phyloP scores from a whole-genome alignment of 2,329 filamentous ascomycete species.

The Aspergillus japonicus region DNA sequence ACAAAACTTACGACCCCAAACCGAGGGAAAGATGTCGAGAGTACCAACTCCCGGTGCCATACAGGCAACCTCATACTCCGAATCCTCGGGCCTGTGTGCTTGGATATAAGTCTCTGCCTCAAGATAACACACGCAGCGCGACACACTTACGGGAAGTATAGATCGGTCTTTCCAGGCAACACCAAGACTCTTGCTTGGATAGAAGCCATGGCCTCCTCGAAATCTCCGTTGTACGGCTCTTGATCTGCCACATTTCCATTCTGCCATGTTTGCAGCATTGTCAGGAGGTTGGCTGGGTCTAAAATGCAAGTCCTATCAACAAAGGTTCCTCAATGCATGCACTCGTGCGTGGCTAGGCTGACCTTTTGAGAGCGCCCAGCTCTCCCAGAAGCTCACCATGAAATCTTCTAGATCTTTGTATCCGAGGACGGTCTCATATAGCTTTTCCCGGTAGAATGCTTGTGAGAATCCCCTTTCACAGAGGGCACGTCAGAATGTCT shows the following conservation, averaged over 20 bases:
- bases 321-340: neutral
- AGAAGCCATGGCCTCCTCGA: constrained; percentile 62
- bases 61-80: constrained; percentile 66
- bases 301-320: neutral
- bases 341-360: neutral
- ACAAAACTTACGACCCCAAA: constrained; percentile 60
- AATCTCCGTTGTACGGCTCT: constrained; percentile 65
- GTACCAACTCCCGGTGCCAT: constrained; percentile 61
- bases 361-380: constrained; percentile 68
- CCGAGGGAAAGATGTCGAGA: constrained; percentile 56
- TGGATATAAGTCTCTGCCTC: constrained; percentile 9
- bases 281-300: constrained; percentile 72
- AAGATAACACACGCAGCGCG: neutral
- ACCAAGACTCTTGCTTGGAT: constrained; percentile 74
- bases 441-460: constrained; percentile 69
- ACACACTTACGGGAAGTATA: constrained; percentile 68
- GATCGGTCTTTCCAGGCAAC: constrained; percentile 68
- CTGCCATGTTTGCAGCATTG: constrained; percentile 79
- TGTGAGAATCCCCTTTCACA: constrained; percentile 68
- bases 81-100: constrained; percentile 66
- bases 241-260: constrained; percentile 68
- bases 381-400: constrained; percentile 73
- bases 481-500: neutral
- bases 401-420: constrained; percentile 71
- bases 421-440: constrained; percentile 65